Evolutionary conservation across 148 eudicot genomes (phyloP), one percentile per base, ranked within the genome.

Genomic region (Dianthus caryophyllus): DNA sequence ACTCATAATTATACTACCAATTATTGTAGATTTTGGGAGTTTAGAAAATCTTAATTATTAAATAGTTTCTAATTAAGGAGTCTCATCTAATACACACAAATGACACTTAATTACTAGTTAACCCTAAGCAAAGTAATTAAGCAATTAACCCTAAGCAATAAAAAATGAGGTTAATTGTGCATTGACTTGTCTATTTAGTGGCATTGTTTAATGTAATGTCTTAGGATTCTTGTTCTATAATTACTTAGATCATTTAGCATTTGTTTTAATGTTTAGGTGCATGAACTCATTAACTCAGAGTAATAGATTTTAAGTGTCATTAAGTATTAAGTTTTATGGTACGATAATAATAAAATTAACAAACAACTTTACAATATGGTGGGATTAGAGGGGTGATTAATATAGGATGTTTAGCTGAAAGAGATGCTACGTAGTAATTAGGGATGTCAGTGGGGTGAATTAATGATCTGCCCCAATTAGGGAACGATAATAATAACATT

Each of bases 11-110:
- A 62, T 18, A 60, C 11, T 65, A 55, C 44, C 65, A 68, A 71
- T 75, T 75, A 75, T 63, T 68, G 68, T 2, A 65, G 79, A 81
- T 78, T 75, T n/a, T 78, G 65, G 82, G 84, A 69, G 82, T 78
- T 81, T 41, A 26, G 18, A 64, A 81, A 69, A 81, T 81, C 81
- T 78, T 69, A 69, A 47, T 36, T 52, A 68, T 41, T 81, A 61
- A 81, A 69, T 81, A 21, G 59, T 66, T 68, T 56, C 71, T 74
- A 65, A 73, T 76, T 63, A 53, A 58, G 76, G 77, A 71, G 70
- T 69, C 73, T 47, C 30, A 78, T 59, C 64, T 43, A 71, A 43
- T 71, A 20, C 68, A 51, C 41, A 16, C 12, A 33, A 16, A 30
- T 27, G 11, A 30, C 16, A 60, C 64, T 61, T 13, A 60, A 44